These are phyloP conservation scores for Malassezia dermatis DNA, from an alignment of 1,284 basidiomycete genomes.

Conservation along the genomic window DNA sequence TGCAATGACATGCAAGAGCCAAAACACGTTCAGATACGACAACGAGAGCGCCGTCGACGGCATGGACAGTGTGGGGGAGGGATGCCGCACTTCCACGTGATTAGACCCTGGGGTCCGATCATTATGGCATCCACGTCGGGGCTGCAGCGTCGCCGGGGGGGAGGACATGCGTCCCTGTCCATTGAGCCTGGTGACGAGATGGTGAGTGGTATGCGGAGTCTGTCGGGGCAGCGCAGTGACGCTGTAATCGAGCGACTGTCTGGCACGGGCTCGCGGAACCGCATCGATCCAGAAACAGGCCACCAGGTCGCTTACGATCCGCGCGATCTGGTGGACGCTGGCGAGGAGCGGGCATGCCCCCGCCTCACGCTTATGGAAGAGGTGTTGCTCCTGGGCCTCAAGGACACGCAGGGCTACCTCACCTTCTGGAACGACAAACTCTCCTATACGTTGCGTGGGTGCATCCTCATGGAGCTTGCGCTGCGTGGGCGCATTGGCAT, in stretches of 20 bases:
- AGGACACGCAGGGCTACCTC: constrained; percentile 58
- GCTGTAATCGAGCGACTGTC: not conserved
- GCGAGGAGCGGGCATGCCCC: constrained; percentile 67
- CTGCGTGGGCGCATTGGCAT: constrained; percentile 37
- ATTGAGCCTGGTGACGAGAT: not conserved
- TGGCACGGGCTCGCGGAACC: constrained; percentile 22
- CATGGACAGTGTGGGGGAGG: not conserved
- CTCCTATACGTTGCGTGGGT: constrained; percentile 43
- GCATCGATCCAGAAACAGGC: constrained; percentile 22
- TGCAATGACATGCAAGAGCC: constrained; percentile 13
- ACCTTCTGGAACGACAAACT: constrained; percentile 49
- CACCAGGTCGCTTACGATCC: constrained; percentile 76
- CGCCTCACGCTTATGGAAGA: constrained; percentile 93
- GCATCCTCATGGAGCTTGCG: constrained; percentile 44
- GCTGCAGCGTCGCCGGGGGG: constrained; percentile 14
- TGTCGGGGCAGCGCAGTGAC: not conserved
- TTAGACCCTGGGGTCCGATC: not conserved
- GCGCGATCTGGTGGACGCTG: constrained; percentile 68
- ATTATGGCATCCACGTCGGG: constrained; percentile 4
- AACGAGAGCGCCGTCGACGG: not conserved
- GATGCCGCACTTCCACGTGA: not conserved
- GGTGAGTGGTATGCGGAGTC: not conserved
- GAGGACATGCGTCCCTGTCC: not conserved
- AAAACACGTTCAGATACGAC: constrained; percentile 15
- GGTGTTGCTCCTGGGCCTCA: constrained; percentile 76